phyloP scores from a whole-genome alignment of 768 basidiomycete genomes.

The Suillus cothurnatus region DNA sequence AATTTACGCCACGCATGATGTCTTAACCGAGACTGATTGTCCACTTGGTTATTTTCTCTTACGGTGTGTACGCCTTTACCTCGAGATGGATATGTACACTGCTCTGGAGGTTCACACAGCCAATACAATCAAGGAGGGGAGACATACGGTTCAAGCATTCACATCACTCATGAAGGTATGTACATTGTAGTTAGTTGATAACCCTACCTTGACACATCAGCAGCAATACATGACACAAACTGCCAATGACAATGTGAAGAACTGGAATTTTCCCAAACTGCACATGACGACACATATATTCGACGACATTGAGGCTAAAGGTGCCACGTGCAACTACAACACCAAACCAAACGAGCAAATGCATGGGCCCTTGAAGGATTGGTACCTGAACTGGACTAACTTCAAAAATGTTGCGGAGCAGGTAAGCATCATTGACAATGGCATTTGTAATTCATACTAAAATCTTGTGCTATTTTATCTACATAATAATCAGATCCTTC shows the following conservation, averaged over 20 bases:
- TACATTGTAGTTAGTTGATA: background rate
- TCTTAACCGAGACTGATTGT: slow-evolving; percentile 17
- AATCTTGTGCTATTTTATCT: background rate
- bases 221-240: slow-evolving; percentile 7
- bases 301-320: slow-evolving; percentile 20
- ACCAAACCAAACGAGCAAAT: slow-evolving; percentile 35
- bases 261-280: slow-evolving; percentile 36
- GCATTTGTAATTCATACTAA: background rate
- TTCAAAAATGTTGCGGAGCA: slow-evolving; percentile 36
- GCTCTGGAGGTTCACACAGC: slow-evolving; percentile 35
- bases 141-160: slow-evolving; percentile 22
- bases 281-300: slow-evolving; percentile 18
- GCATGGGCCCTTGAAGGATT: slow-evolving; percentile 29
- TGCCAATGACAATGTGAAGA: slow-evolving; percentile 13
- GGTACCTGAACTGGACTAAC: slow-evolving; percentile 33
- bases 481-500: background rate
- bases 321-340: slow-evolving; percentile 31
- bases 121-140: slow-evolving; percentile 25
- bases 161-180: slow-evolving; percentile 25
- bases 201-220: background rate
- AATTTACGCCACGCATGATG: slow-evolving; percentile 29
- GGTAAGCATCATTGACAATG: slow-evolving; percentile 24
- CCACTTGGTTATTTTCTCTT: slow-evolving; percentile 28
- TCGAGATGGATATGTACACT: slow-evolving; percentile 30
- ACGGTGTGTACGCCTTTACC: slow-evolving; percentile 30